A percentile compares a stretch with the other conserved stretches of the same genome.
Conservation (phyloP, 495 filamentous ascomycete species). For the Talaromyces ruber region DNA sequence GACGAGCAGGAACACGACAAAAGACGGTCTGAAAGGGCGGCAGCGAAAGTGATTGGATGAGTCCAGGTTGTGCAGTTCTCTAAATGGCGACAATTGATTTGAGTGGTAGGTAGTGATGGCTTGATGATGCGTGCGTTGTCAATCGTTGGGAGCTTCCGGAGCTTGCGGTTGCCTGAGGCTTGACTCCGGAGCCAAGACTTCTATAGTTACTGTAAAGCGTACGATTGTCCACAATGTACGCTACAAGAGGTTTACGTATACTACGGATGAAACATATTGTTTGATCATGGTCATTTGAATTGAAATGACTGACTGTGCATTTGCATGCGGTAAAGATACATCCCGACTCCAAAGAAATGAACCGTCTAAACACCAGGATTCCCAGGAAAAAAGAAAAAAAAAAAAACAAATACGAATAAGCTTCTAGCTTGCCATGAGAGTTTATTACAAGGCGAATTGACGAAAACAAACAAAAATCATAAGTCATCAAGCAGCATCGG, state of each 20-base stretch:
- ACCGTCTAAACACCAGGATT: neutral
- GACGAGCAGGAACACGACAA: constrained; percentile 5
- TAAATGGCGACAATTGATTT: neutral
- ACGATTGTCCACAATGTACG: neutral
- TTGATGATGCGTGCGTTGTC: neutral
- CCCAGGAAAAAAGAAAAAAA: neutral
- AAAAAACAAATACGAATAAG: neutral
- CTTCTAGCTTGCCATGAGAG: neutral
- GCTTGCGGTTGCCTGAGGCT: neutral
- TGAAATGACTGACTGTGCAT: neutral
- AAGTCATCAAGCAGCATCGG: constrained; percentile 32
- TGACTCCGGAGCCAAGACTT: neutral
- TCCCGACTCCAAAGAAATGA: neutral
- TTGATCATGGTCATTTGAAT: neutral
- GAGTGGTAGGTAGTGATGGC: neutral
- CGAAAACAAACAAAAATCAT: constrained; percentile 5
- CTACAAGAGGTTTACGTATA: too few relatives aligned
- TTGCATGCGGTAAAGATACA: neutral
- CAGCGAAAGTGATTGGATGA: neutral
- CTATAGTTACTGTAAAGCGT: neutral
- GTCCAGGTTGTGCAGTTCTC: neutral
- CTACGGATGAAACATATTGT: neutral
- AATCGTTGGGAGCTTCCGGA: neutral
- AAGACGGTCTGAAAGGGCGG: neutral
- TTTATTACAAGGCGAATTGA: neutral